Conservation (phyloP, 73 alveolate species). For the Paramecium biaurelia region DNA sequence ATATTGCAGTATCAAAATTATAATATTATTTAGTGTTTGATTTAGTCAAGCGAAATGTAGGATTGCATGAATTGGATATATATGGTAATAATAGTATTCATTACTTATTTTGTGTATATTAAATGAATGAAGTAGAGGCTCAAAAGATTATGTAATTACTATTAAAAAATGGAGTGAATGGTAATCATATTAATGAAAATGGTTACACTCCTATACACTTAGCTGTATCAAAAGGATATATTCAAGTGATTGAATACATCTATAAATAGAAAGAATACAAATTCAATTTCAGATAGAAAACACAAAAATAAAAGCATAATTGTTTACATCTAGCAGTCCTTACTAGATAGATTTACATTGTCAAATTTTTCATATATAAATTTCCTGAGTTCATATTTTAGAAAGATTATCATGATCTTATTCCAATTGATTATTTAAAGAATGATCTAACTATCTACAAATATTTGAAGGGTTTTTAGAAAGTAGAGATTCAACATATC, state of each 20-base stretch:
- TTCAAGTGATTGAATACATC: background rate
- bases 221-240: constrained; percentile 2
- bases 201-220: constrained; percentile 33
- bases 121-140: constrained; percentile 5
- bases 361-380: background rate
- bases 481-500: background rate
- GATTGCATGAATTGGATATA: background rate
- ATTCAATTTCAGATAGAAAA: constrained; percentile 19
- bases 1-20: constrained; percentile 42
- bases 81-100: constrained; percentile 36
- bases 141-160: background rate
- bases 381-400: background rate
- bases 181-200: background rate
- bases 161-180: background rate
- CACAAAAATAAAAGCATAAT: background rate
- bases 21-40: constrained; percentile 43
- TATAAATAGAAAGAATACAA: background rate
- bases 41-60: background rate
- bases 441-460: constrained; percentile 30
- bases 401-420: background rate
- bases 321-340: constrained; percentile 27
- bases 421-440: constrained; percentile 24
- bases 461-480: background rate
- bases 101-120: constrained; percentile 16
- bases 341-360: background rate